A percentile compares a stretch with the other conserved stretches of the same genome.
These are phyloP conservation scores for Lumnitzera racemosa DNA, from an alignment of 345 rosid genomes.

Conservation along the genomic window DNA sequence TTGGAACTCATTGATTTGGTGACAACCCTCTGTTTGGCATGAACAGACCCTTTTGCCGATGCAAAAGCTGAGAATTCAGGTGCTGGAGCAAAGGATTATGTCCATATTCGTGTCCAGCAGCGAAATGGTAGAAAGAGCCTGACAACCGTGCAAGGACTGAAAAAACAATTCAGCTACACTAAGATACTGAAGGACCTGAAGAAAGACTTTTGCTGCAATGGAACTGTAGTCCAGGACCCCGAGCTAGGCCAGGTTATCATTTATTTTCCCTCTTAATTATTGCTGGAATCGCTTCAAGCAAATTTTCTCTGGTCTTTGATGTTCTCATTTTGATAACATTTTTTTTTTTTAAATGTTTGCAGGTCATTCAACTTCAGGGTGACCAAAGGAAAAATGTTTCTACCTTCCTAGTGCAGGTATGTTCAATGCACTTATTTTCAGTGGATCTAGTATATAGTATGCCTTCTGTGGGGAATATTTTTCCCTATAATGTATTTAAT, in stretches of 20 bases:
- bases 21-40: neutral
- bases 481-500: neutral
- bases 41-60: slow-evolving; percentile 59
- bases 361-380: slow-evolving; percentile 90
- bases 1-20: neutral
- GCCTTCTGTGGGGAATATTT: neutral
- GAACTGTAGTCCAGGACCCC: slow-evolving; percentile 79
- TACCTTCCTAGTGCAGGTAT: slow-evolving; percentile 64
- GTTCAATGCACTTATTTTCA: neutral
- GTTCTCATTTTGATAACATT: neutral
- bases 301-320: neutral
- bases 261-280: neutral
- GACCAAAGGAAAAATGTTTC: slow-evolving; percentile 82
- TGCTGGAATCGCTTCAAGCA: neutral
- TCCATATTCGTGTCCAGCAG: slow-evolving; percentile 64
- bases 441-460: no score
- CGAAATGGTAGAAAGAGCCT: slow-evolving; percentile 79
- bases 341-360: neutral
- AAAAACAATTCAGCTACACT: slow-evolving; percentile 70
- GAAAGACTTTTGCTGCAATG: slow-evolving; percentile 68
- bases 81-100: slow-evolving; percentile 63
- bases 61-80: slow-evolving; percentile 75
- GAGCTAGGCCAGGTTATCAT: slow-evolving; percentile 68
- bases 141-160: slow-evolving; percentile 77
- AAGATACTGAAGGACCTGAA: slow-evolving; percentile 85